A percentile compares a stretch with the other conserved stretches of the same genome.
These are phyloP conservation scores for Euphorbia schlechtendalii DNA, from an alignment of 441 rosid genomes.

Conservation along the genomic window DNA sequence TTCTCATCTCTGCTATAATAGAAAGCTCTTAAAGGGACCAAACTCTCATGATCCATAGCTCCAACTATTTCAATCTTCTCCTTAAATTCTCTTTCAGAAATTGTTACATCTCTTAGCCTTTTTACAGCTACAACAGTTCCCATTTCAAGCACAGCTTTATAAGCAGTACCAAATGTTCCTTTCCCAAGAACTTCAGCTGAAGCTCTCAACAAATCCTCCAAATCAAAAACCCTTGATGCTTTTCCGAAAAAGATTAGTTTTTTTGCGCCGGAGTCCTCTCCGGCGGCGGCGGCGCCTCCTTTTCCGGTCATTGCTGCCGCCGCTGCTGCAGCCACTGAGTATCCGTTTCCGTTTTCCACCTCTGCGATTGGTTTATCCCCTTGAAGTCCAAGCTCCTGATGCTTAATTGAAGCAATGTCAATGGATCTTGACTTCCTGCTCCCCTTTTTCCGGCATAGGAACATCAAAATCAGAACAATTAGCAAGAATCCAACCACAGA, in stretches of 20 bases:
- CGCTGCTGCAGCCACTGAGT: slow-evolving; percentile 56
- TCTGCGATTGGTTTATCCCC: slow-evolving; percentile 45
- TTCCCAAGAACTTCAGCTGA: slow-evolving; percentile 98
- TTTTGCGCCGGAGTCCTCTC: slow-evolving; percentile 39
- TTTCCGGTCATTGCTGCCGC: slow-evolving; percentile 56
- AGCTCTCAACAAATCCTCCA: slow-evolving; percentile 92
- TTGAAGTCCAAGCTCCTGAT: slow-evolving; percentile 34
- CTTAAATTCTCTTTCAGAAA: slow-evolving; percentile 66
- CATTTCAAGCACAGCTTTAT: slow-evolving; percentile 78
- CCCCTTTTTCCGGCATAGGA: slow-evolving; percentile 55
- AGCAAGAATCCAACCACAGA: slow-evolving; percentile 55
- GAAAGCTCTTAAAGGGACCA: slow-evolving; percentile 86
- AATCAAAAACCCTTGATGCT: slow-evolving; percentile 53
- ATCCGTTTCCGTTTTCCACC: slow-evolving; percentile 35
- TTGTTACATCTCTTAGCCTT: slow-evolving; percentile 80
- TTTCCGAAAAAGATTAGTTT: slow-evolving; percentile 75
- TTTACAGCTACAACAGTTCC: slow-evolving; percentile 87
- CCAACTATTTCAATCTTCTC: slow-evolving; percentile 87
- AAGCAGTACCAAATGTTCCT: slow-evolving; percentile 94
- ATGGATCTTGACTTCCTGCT: slow-evolving; percentile 45
- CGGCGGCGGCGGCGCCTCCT: slow-evolving; percentile 15
- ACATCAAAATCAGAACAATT: slow-evolving; percentile 44
- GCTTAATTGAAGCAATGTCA: slow-evolving; percentile 42
- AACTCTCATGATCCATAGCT: slow-evolving; percentile 77
- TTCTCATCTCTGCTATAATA: slow-evolving; percentile 90